Evolutionary conservation across 768 basidiomycete species (phyloP).

Genomic region (Xerocomellus amylosporus): DNA sequence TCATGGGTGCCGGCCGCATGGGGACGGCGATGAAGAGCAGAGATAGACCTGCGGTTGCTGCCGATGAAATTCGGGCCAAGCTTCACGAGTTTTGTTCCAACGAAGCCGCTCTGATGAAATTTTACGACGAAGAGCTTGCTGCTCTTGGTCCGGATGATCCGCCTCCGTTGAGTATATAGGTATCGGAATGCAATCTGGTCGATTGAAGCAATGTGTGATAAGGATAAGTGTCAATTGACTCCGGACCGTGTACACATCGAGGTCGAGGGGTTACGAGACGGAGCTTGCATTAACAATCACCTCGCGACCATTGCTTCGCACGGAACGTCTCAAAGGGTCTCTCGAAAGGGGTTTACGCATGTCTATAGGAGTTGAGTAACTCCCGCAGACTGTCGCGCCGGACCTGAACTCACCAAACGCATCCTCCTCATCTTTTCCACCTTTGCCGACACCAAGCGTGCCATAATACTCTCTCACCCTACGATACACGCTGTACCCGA

Average conservation of each 20-base stretch:
- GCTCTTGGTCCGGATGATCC: slow-evolving; percentile 44
- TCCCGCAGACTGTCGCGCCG: neutral
- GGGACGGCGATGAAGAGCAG: slow-evolving; percentile 53
- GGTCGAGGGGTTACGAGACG: slow-evolving; percentile 32
- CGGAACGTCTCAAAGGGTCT: slow-evolving; percentile 59
- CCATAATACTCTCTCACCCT: slow-evolving; percentile 90
- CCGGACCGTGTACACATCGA: slow-evolving; percentile 7
- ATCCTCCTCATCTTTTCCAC: slow-evolving; percentile 82
- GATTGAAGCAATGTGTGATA: slow-evolving; percentile 9
- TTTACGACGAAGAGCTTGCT: slow-evolving; percentile 74
- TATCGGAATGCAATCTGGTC: slow-evolving; percentile 9
- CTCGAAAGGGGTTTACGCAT: slow-evolving; percentile 74
- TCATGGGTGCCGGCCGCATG: slow-evolving; percentile 71
- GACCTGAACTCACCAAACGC: slow-evolving; percentile 72
- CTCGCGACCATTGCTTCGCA: slow-evolving; percentile 69
- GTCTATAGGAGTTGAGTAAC: slow-evolving; percentile 32
- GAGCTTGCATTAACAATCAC: slow-evolving; percentile 53
- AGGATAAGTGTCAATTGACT: neutral
- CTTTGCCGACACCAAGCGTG: slow-evolving; percentile 68
- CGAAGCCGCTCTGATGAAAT: slow-evolving; percentile 46
- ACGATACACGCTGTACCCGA: slow-evolving; percentile 92
- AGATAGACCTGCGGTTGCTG: slow-evolving; percentile 53
- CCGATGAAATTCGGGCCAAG: slow-evolving; percentile 58
- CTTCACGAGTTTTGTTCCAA: slow-evolving; percentile 68
- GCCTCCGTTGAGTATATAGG: slow-evolving; percentile 44